Base-by-base conservation (phyloP, 1,139 yeast genomes). In the Fermentozyma sake region DNA sequence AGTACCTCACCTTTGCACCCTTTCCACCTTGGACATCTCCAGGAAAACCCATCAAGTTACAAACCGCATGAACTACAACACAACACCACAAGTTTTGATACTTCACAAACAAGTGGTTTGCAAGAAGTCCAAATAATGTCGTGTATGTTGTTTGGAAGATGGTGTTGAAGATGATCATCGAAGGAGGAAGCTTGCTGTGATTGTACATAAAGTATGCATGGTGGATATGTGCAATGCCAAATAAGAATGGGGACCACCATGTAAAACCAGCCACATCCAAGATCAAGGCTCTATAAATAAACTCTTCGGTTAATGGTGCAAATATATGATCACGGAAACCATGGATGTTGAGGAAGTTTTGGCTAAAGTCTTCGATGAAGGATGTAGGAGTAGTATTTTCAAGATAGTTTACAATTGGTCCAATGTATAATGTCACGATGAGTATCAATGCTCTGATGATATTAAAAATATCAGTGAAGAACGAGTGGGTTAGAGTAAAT, bases 211-310 rank as follows among this genome's bases (percentile, higher is more conserved):
- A 84, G 40, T 67, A 68, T 1, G 79, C 94, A 52, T 91, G 97
- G 50, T 91, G 96, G 12, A 83, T 34, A 55, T 91, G 99, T 0
- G 97, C 96, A n/a, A 85, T 47, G 1, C 96, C 95, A 59, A 91
- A 91, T 38, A 79, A 69, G 12, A 79, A 46, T 0, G 96, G 95
- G 2, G 89, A 68, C 37, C 37, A 35, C 13, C 55, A 52, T 18
- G 65, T 46, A 9, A 48, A 33, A 14, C 44, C 38, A 4, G 38
- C 35, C 6, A 69, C 50, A 7, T 70, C 63, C 13, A 79, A 41
- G 2, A 82, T 57, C 25, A 81, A 58, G 0, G 85, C 69, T 4
- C 97, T 68, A 51, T 81, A 91, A 6, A 86, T 73, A 18, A 87
- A 42, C 48, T 91, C 99, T 50, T 91, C 99, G 0, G 95, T 80